phyloP scores from a whole-genome alignment of 2,329 filamentous ascomycete genomes.

The Trichoderma sp. region DNA sequence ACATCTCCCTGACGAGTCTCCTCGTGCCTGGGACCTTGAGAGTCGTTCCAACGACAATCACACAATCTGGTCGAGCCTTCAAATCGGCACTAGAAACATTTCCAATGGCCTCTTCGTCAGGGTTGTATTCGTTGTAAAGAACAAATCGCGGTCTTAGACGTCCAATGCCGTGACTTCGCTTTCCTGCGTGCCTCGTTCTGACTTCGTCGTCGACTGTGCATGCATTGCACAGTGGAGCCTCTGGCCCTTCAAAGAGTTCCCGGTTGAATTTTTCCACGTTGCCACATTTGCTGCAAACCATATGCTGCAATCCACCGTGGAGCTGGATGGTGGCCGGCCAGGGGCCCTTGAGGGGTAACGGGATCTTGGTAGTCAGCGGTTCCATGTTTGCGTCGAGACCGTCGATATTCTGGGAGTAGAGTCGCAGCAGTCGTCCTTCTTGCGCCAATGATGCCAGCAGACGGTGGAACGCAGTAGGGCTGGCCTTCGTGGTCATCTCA shows the following conservation, averaged over 20 bases:
- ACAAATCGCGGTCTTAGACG: constrained; percentile 89
- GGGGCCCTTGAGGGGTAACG: constrained; percentile 76
- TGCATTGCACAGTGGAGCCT: constrained; percentile 73
- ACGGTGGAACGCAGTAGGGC: constrained; percentile 88
- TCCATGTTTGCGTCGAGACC: constrained; percentile 83
- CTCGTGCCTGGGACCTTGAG: constrained; percentile 92
- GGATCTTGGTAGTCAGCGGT: constrained; percentile 76
- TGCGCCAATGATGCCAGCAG: constrained; percentile 85
- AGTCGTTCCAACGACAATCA: constrained; percentile 93
- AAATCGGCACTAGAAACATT: constrained; percentile 85
- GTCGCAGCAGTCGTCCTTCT: constrained; percentile 79
- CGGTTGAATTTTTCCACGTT: constrained; percentile 73
- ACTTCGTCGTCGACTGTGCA: constrained; percentile 75
- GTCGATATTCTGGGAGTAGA: constrained; percentile 97
- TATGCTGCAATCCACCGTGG: constrained; percentile 89
- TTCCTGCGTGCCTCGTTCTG: constrained; percentile 72
- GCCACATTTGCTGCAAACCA: constrained; percentile 94
- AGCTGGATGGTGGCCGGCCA: constrained; percentile 94
- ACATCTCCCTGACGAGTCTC: constrained; percentile 87
- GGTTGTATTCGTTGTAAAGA: constrained; percentile 95
- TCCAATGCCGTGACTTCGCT: constrained; percentile 91
- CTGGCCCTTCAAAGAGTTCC: constrained; percentile 77
- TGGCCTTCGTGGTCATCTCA: constrained; percentile 69
- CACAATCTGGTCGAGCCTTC: constrained; percentile 79
- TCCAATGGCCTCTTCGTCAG: constrained; percentile 93